These are phyloP conservation scores for Pterulicium gracile DNA, from an alignment of 1,284 basidiomycete species.

Conservation along the genomic window DNA sequence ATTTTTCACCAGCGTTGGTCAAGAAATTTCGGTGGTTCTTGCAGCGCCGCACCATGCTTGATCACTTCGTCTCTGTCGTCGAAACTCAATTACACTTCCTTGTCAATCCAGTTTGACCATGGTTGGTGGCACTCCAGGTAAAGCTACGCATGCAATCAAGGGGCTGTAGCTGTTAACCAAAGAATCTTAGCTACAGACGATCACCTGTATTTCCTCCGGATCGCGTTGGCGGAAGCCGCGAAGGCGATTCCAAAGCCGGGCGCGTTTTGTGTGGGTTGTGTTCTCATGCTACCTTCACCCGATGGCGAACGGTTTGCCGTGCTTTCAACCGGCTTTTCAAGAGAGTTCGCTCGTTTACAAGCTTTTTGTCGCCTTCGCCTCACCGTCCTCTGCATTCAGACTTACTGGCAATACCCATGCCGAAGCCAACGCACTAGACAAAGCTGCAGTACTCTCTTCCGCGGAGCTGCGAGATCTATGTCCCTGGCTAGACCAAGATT, in stretches of 20 bases:
- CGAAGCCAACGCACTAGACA: constrained; percentile 88
- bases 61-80: too few species aligned
- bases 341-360: constrained; percentile 44
- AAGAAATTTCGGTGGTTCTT: too few species aligned
- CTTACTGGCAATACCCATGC: constrained; percentile 95
- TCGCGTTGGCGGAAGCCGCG: constrained; percentile 64
- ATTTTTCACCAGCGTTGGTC: too few species aligned
- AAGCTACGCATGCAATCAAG: too few species aligned
- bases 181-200: constrained; percentile 15
- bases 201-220: constrained; percentile 42
- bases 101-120: too few species aligned
- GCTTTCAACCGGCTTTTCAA: constrained; percentile 79
- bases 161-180: neutral
- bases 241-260: constrained; percentile 65
- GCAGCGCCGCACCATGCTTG: too few species aligned
- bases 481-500: constrained; percentile 13
- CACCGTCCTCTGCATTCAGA: constrained; percentile 5
- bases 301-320: constrained; percentile 32
- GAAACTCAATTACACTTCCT: too few species aligned
- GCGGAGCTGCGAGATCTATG: constrained; percentile 26
- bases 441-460: constrained; percentile 41
- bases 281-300: constrained; percentile 47
- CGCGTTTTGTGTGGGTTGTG: constrained; percentile 94
- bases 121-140: too few species aligned
- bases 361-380: neutral